Evolutionary conservation across 179 eudicot species (phyloP).

Genomic region (Corrigiola litoralis): DNA sequence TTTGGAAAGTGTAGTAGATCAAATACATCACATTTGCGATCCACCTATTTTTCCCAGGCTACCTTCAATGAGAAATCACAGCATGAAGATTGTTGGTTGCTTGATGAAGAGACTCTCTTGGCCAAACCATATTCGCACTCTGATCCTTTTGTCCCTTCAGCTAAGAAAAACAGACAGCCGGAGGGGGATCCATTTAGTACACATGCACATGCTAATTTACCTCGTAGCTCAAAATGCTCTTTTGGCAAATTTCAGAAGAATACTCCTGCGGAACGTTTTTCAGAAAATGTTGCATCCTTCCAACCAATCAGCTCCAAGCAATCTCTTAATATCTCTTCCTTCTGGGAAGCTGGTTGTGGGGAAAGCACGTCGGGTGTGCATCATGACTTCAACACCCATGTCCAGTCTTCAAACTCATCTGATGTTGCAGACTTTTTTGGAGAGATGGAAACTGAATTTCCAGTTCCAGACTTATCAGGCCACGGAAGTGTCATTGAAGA

Average conservation of each 20-base stretch:
- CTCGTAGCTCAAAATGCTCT: slow-evolving; percentile 17
- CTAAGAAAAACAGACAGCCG: slow-evolving; percentile 20
- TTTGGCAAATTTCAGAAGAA: slow-evolving; percentile 24
- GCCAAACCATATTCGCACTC: slow-evolving; percentile 23
- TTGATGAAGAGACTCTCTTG: slow-evolving; percentile 31
- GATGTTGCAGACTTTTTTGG: slow-evolving; percentile 23
- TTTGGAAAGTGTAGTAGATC: slow-evolving; percentile 24
- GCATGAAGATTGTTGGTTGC: slow-evolving; percentile 24
- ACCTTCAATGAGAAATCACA: slow-evolving; percentile 15
- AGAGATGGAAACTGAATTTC: slow-evolving; percentile 30
- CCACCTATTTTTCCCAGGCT: slow-evolving; percentile 20
- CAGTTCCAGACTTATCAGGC: slow-evolving; percentile 23
- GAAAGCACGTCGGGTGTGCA: slow-evolving; percentile 21
- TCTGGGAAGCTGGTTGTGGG: slow-evolving; percentile 21
- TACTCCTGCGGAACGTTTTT: slow-evolving; percentile 17
- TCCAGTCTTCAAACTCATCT: slow-evolving; percentile 23
- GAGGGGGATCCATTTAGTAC: slow-evolving; percentile 24
- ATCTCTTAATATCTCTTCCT: slow-evolving; percentile 25
- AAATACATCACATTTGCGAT: slow-evolving; percentile 19
- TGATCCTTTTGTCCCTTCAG: slow-evolving; percentile 19
- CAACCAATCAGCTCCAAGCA: slow-evolving; percentile 26
- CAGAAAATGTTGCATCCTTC: slow-evolving; percentile 25
- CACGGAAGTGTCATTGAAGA: slow-evolving; percentile 32
- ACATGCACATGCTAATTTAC: slow-evolving; percentile 17
- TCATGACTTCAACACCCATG: slow-evolving; percentile 18